Evolutionary conservation across 2,329 filamentous ascomycete species (phyloP), one percentile per base, ranked within the genome.

Genomic region (Exserohilum rostratum): DNA sequence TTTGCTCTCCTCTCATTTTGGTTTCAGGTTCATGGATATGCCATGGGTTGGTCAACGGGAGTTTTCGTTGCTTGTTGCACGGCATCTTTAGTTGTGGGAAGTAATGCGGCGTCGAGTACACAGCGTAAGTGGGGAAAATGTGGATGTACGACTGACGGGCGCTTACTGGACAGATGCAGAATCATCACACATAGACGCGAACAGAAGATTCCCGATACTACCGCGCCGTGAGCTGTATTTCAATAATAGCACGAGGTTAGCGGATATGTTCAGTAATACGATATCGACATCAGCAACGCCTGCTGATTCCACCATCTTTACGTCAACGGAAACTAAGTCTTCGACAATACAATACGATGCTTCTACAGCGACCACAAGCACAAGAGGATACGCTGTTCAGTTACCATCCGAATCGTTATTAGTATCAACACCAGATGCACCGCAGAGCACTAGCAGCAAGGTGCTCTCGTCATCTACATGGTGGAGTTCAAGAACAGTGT

Each of bases 21-120:
- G 51, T 68, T 71, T 69, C 44, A 42, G 18, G 20, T 5, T 34
- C 18, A 62, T 65, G 65, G 70, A 50, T 60, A 72, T 74, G 71
- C 72, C 47, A 76, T 76, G 73, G 48, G 48, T 34, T 72, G 64
- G 71, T 64, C 70, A 66, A 71, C 66, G 63, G 60, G 55, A 52
- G 55, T 63, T 58, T 57, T 70, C 53, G 58, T 59, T 54, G 50
- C 44, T 44, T 63, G 17, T 37, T 58, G 30, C 37, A 30, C 52
- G 42, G 55, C 43, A 22, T 54, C 30, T n/a, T 34, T 43, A 37
- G 20, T 47, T 47, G 27, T 33, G 31, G 31, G 27, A 15, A 47
- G 25, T 34, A 38, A 43, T 47, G 48, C n/a, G 12, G 43, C 39
- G 13, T 31, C 30, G 31, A 17, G 25, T 33, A 11, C n/a, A 46